phyloP scores from a whole-genome alignment of 2,329 filamentous ascomycete species.

The Aspergillus niger region DNA sequence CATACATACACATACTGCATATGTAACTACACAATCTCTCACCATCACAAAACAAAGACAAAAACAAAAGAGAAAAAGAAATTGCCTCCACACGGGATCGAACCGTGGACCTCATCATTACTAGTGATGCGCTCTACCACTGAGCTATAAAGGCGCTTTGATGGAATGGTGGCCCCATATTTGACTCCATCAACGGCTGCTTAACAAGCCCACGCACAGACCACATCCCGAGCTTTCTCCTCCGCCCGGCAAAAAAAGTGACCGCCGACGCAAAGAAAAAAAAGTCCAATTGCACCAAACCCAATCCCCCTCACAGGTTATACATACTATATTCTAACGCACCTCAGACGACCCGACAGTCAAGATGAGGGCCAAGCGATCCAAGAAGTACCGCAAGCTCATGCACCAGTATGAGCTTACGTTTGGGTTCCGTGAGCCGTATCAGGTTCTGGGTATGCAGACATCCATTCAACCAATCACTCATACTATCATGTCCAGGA shows the following conservation, averaged over 20 bases:
- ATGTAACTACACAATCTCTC: neutral
- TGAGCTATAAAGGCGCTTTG: neutral
- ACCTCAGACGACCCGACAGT: constrained; percentile 24
- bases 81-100: neutral
- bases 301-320: neutral
- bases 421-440: constrained; percentile 90
- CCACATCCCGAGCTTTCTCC: constrained; percentile 28
- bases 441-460: constrained; percentile 74
- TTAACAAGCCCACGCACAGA: constrained; percentile 24
- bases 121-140: neutral
- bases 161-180: neutral
- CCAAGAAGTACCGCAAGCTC: constrained; percentile 81
- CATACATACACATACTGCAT: neutral
- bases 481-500: neutral
- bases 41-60: neutral
- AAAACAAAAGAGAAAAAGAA: neutral
- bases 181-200: neutral
- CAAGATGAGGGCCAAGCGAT: constrained; percentile 68
- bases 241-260: constrained; percentile 38
- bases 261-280: constrained; percentile 28
- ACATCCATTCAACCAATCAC: neutral
- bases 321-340: constrained; percentile 1
- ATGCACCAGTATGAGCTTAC: constrained; percentile 88
- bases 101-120: neutral
- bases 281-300: constrained; percentile 29